phyloP scores from a whole-genome alignment of 257 asterid species.

The Jaltomata sinuosa region DNA sequence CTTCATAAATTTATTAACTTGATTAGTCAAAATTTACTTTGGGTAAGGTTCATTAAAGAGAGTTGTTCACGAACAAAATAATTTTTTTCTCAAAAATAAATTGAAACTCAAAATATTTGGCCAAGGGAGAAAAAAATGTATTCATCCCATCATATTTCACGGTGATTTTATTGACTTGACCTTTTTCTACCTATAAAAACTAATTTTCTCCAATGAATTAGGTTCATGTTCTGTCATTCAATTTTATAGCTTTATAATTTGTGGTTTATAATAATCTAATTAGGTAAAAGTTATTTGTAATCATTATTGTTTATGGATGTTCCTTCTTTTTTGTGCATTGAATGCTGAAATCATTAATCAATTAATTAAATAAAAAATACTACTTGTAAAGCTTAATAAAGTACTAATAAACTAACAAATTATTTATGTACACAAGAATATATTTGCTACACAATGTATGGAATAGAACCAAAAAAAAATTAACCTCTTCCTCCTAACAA shows the following conservation, averaged over 20 bases:
- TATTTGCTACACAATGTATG: background rate
- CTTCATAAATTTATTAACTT: background rate
- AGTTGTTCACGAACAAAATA: background rate
- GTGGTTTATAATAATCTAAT: background rate
- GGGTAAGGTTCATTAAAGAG: background rate
- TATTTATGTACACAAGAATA: background rate
- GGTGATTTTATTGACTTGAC: background rate
- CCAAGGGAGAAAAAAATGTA: background rate
- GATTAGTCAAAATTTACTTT: background rate
- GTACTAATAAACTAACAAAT: background rate
- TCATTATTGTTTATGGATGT: background rate
- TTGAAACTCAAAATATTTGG: background rate
- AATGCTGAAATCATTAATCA: background rate
- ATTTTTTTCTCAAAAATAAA: background rate
- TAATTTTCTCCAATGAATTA: background rate
- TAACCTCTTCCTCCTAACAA: background rate
- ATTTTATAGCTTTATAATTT: background rate
- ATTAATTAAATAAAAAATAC: background rate
- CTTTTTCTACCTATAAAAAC: background rate
- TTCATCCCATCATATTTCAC: background rate
- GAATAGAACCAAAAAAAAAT: slow-evolving; percentile 5
- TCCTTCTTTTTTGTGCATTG: background rate
- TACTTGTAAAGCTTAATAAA: background rate
- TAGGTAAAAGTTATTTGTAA: background rate
- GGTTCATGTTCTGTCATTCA: background rate